Base-by-base conservation (phyloP, 371 early-diverging fungal species). In the Mortierella sp. region DNA sequence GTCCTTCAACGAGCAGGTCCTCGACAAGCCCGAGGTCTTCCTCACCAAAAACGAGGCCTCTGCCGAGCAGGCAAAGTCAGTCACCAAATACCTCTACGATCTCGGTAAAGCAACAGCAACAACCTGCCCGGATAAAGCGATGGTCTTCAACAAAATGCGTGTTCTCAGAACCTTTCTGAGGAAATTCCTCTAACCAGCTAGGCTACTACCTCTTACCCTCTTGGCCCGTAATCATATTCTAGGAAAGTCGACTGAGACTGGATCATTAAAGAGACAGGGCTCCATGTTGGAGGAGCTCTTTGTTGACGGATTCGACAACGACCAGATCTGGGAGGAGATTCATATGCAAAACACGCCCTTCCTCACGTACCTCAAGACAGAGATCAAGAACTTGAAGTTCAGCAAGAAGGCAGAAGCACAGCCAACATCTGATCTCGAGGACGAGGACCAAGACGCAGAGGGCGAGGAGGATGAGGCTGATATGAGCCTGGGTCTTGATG, bases 281-380 rank as follows among this genome's bases (percentile, higher is more conserved):
- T 86, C 87, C 10, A 79, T 79, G 77, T 71, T 86, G 71, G 87
- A 80, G 58, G 93, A 93, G 71, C 83, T 97, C 7, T 89, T 93
- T 41, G 89, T 91, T 6, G 94, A 96, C 55, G 97, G 96, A 0
- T 96, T 96, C 81, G 96, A 97, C 82, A 88, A 91, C 63, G 94
- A 95, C 77, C 97, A 97, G 91, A 94, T 98, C 71, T 98, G 99
- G 99, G 97, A 97, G 89, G 96, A 97, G 86, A 91, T 98, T 75
- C 94, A 95, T 56, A 87, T 96, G 78, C 95, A 95, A 78, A 97
- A 98, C 84, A 91, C 92, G 76, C 96, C 97, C 0, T 94, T 97
- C 77, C 81, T 96, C n/a, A 88, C 91, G 41, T 94, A 92, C 79
- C 89, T 94, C 29, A 89, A 88, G 60, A 49, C 89, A 14, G 87